phyloP scores from a whole-genome alignment of 2,329 filamentous ascomycete genomes.

The Beauveria scarabaeidicola region DNA sequence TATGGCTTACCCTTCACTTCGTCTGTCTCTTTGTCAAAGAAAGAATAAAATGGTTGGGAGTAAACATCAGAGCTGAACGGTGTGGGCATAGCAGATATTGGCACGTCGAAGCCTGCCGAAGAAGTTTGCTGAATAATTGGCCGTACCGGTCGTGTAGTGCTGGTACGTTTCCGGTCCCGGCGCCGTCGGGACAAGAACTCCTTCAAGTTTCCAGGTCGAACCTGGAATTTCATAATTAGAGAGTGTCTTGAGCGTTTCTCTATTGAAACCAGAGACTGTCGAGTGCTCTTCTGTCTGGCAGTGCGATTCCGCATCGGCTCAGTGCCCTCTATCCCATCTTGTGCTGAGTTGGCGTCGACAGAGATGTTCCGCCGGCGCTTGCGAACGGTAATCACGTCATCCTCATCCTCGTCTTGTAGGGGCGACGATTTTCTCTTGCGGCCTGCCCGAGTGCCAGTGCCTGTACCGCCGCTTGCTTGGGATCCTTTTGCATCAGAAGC shows the following conservation, averaged over 20 bases:
- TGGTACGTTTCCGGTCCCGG: conserved; percentile 23
- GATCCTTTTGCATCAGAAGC: conserved; percentile 2
- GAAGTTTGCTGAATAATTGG: background rate
- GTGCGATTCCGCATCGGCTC: conserved; percentile 38
- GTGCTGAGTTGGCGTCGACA: conserved; percentile 30
- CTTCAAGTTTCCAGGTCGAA: conserved; percentile 30
- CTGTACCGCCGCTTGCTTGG: conserved; percentile 55
- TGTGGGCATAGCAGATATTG: conserved; percentile 33
- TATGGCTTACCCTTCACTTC: conserved; percentile 91
- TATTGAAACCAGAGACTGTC: conserved; percentile 32
- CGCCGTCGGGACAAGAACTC: conserved; percentile 26
- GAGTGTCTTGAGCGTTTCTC: conserved; percentile 28
- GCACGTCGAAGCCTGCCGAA: conserved; percentile 11
- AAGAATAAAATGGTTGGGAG: conserved; percentile 75
- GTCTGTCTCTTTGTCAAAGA: conserved; percentile 81
- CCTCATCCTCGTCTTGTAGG: conserved; percentile 50
- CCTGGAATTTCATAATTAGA: conserved; percentile 28
- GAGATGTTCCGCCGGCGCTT: conserved; percentile 45
- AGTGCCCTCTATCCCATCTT: conserved; percentile 24
- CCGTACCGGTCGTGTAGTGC: conserved; percentile 17
- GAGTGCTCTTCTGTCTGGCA: conserved; percentile 44
- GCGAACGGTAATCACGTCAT: conserved; percentile 41
- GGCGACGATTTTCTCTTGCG: conserved; percentile 81
- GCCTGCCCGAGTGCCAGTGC: conserved; percentile 68
- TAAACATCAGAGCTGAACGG: conserved; percentile 52